Evolutionary conservation across 2,329 filamentous ascomycete species (phyloP).

Genomic region (Fonsecaea multimorphosa): DNA sequence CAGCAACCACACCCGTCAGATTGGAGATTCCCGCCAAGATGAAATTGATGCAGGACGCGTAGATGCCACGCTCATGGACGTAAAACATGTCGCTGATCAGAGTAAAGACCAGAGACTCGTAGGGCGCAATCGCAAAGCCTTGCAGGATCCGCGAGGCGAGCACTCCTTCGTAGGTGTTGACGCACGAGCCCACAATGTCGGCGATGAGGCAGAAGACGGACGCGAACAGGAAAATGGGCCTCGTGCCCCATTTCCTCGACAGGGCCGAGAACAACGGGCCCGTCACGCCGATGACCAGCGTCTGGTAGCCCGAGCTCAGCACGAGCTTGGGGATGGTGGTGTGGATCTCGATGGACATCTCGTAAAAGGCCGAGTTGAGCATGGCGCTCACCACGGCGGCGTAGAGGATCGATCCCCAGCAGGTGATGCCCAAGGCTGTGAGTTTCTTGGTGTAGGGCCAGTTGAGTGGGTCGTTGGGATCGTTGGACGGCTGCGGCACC

Average conservation of each 20-base stretch:
- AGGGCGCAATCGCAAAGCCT: slow-evolving; percentile 56
- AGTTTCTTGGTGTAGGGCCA: slow-evolving; percentile 43
- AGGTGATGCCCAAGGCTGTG: slow-evolving; percentile 42
- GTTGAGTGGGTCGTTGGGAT: slow-evolving; percentile 51
- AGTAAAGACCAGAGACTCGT: slow-evolving; percentile 57
- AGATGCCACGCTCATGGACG: slow-evolving; percentile 32
- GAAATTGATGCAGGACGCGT: slow-evolving; percentile 32
- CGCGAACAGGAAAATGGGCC: slow-evolving; percentile 38
- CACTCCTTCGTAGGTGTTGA: slow-evolving; percentile 54
- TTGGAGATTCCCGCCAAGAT: slow-evolving; percentile 31
- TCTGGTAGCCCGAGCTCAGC: slow-evolving; percentile 56
- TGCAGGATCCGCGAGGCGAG: slow-evolving; percentile 55
- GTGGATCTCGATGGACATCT: slow-evolving; percentile 50
- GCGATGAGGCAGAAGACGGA: slow-evolving; percentile 44
- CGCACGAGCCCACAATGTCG: slow-evolving; percentile 54
- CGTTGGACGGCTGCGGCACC: slow-evolving; percentile 45
- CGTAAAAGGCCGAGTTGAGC: slow-evolving; percentile 43
- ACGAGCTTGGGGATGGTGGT: slow-evolving; percentile 54
- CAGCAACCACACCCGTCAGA: slow-evolving; percentile 46
- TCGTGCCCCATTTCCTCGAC: slow-evolving; percentile 51
- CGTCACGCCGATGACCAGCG: slow-evolving; percentile 47
- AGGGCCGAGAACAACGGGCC: slow-evolving; percentile 48
- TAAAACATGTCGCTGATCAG: slow-evolving; percentile 53
- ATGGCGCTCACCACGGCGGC: slow-evolving; percentile 43
- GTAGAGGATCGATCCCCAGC: slow-evolving; percentile 44